Evolutionary conservation across 495 filamentous ascomycete genomes (phyloP).

Genomic region (Neurospora sp.): DNA sequence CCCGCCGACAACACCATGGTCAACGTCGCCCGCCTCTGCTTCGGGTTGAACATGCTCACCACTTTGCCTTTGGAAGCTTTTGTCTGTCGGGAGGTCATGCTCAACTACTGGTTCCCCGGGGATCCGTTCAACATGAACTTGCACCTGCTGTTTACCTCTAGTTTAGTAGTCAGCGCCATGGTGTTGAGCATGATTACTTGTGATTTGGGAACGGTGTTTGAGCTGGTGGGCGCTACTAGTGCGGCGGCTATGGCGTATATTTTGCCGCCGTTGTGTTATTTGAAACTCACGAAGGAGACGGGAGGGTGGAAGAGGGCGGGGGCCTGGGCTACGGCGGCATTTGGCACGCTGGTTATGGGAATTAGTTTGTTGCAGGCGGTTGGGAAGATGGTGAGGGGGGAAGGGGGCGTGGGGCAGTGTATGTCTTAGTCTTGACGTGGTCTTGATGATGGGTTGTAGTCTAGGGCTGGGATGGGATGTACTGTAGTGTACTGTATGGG

Average conservation of each 20-base stretch:
- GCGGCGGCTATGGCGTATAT: constrained; percentile 93
- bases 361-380: constrained; percentile 71
- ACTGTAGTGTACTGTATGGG: not conserved
- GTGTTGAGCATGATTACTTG: constrained; percentile 69
- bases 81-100: constrained; percentile 94
- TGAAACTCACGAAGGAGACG: constrained; percentile 60
- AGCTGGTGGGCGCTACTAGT: constrained; percentile 88
- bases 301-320: constrained; percentile 60
- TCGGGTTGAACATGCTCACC: constrained; percentile 97
- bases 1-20: constrained; percentile 80
- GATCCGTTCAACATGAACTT: constrained; percentile 73
- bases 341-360: constrained; percentile 74
- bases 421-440: not conserved
- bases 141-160: constrained; percentile 75
- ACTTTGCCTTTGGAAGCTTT: constrained; percentile 93
- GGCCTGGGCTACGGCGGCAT: constrained; percentile 57
- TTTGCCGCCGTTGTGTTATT: constrained; percentile 85
- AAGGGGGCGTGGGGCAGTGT: constrained; percentile 9
- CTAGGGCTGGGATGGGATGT: not conserved
- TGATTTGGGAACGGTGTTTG: constrained; percentile 88
- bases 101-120: constrained; percentile 76
- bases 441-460: not conserved
- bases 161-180: constrained; percentile 73
- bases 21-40: constrained; percentile 88
- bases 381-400: constrained; percentile 49